Base-by-base conservation (phyloP, 2,329 filamentous ascomycete species). In the Pseudogymnoascus sp. region DNA sequence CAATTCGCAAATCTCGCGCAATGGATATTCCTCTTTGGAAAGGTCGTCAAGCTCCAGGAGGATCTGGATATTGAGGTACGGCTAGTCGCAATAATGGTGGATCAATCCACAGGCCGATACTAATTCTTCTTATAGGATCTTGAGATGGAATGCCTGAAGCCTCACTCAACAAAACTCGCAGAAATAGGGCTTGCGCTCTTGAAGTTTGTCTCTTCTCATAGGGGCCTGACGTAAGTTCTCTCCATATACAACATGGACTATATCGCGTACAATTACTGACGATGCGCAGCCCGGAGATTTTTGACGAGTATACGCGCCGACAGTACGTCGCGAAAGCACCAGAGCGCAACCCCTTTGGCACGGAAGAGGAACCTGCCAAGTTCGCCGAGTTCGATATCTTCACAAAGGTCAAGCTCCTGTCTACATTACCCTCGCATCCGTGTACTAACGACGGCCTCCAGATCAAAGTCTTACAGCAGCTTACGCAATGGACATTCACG, bases 1-100 rank as follows among this genome's bases (percentile, higher is more conserved):
- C 90, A 97, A 75, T 97, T 97, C 76, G 91, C 93, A 65, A 93
- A 92, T 72, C 79, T 97, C 6, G 92, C 89, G 77, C 93, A 99
- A 77, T 99, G 92, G 83, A 90, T 97, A 65, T 90, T 88, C 74
- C 85, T 93, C 42, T 99, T 99, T 75, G 93, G 93, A 66, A 87
- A 89, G 71, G 87, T 87, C 47, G 87, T 96, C 74, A 97, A 96
- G 78, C 90, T 97, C 68, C 88, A 95, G 70, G 89, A 96, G 66
- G 86, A 89, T 72, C 82, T 97, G 67, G 91, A 93, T 72, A 89
- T 97, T 67, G 93, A 97, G 79, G 95, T 96, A 84, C 71, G 26
- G n/a, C 11, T 16, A 10, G 21, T 31, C 16, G 4, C 29, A 19
- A 64, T 65, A 61, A 62, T 59, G 63, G 10, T 44, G 38, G 16